These are phyloP conservation scores for Plasmodium chabaudi DNA, from an alignment of 169 alveolate species.

Conservation along the genomic window DNA sequence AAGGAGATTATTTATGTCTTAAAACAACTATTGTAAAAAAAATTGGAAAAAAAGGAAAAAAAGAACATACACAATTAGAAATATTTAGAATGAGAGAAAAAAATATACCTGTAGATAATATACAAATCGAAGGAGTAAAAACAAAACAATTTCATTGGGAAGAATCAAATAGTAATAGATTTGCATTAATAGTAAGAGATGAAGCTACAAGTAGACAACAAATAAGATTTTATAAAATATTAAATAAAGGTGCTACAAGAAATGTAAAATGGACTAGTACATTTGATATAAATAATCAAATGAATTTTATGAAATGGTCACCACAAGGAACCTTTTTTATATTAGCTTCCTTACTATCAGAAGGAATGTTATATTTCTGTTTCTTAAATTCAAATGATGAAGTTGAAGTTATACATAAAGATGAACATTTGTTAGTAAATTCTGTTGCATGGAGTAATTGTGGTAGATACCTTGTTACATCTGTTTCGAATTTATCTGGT, in stretches of 20 bases:
- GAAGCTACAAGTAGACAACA: constrained; percentile 89
- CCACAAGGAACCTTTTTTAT: constrained; percentile 92
- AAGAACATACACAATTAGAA: constrained; percentile 89
- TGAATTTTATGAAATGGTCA: constrained; percentile 90
- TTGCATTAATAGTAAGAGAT: constrained; percentile 90
- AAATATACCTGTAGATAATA: constrained; percentile 92
- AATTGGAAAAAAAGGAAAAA: constrained; percentile 91
- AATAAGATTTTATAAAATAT: constrained; percentile 90
- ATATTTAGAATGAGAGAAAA: constrained; percentile 91
- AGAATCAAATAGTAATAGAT: constrained; percentile 85
- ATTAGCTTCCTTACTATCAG: constrained; percentile 88
- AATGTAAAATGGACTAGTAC: constrained; percentile 83
- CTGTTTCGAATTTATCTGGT: constrained; percentile 65
- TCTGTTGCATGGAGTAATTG: constrained; percentile 91
- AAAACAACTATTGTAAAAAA: constrained; percentile 90
- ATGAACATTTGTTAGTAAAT: constrained; percentile 90
- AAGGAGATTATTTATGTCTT: constrained; percentile 91
- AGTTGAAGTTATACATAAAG: constrained; percentile 91
- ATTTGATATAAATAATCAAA: constrained; percentile 84
- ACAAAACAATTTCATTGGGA: constrained; percentile 92
- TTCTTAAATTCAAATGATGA: constrained; percentile 87
- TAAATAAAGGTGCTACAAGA: constrained; percentile 86
- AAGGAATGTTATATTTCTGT: constrained; percentile 90
- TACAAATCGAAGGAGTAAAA: constrained; percentile 91
- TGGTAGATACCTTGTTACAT: constrained; percentile 90